phyloP scores from a whole-genome alignment of 306 rosid species.

The Styphnolobium japonicum region DNA sequence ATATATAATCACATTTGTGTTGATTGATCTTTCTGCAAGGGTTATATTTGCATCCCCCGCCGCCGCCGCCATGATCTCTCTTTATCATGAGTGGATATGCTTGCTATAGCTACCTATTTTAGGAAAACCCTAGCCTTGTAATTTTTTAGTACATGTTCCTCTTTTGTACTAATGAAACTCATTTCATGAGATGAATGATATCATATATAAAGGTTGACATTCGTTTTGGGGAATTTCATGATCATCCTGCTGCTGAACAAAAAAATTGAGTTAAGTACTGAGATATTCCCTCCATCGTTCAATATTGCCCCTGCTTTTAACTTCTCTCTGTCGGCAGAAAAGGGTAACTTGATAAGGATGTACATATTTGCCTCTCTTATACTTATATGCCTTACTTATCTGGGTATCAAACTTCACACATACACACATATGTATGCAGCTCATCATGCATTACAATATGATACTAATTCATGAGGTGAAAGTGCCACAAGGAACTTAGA shows the following conservation, averaged over 20 bases:
- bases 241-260: background rate
- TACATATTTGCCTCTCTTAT: background rate
- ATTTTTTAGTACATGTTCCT: background rate
- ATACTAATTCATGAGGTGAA: background rate
- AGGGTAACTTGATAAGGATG: background rate
- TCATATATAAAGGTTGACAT: background rate
- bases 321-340: background rate
- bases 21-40: background rate
- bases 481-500: background rate
- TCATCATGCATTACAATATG: background rate
- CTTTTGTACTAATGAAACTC: slow-evolving; percentile 11
- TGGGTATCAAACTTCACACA: background rate
- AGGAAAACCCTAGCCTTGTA: slow-evolving; percentile 15
- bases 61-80: background rate
- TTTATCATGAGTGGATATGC: background rate
- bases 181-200: background rate
- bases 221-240: background rate
- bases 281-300: background rate
- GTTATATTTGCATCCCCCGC: background rate
- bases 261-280: background rate
- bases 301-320: slow-evolving; percentile 15
- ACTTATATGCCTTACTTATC: background rate
- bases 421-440: background rate
- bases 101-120: background rate
- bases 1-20: background rate